Conservation (phyloP, 73 alveolate genomes). For the Paramecium pentaurelia region DNA sequence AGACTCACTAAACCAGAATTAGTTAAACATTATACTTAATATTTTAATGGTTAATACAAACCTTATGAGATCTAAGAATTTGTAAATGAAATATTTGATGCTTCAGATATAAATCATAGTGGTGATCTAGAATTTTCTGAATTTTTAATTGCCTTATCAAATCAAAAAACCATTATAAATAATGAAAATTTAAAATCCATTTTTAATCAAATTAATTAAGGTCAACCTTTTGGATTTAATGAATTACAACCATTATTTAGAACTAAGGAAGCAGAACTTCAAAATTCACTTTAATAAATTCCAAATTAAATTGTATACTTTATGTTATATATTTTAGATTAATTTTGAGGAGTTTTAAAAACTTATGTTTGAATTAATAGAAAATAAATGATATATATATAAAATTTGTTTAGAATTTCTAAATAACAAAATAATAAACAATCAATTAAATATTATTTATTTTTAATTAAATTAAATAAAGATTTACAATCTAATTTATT, state of each 20-base stretch:
- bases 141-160: background rate
- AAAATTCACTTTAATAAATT: background rate
- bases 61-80: background rate
- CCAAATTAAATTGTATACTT: background rate
- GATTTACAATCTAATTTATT: background rate
- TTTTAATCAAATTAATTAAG: background rate
- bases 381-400: background rate
- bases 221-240: background rate
- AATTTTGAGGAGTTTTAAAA: background rate
- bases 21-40: background rate
- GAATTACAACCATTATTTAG: background rate
- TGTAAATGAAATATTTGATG: background rate
- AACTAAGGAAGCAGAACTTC: background rate
- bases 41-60: background rate
- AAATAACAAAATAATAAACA: background rate
- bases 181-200: background rate
- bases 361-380: background rate
- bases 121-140: constrained; percentile 12
- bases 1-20: background rate
- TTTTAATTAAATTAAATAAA: background rate
- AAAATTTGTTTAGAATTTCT: background rate
- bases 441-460: background rate
- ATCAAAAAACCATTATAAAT: background rate
- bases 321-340: background rate
- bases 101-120: background rate